Base-by-base conservation (phyloP, 257 asterid genomes). In the Datura wrightii region DNA sequence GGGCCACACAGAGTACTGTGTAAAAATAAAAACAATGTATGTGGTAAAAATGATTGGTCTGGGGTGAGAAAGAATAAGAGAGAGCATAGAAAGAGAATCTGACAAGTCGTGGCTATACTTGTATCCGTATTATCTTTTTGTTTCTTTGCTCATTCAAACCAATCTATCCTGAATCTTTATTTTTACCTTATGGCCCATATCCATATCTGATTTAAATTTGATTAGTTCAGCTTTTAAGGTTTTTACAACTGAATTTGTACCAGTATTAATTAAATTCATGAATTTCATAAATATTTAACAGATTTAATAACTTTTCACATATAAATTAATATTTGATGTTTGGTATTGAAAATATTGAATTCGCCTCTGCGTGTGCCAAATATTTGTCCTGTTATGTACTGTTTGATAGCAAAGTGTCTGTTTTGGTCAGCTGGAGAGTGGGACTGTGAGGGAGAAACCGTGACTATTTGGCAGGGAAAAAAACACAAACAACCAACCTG, bases 51-150 rank as follows among this genome's bases (percentile, higher is more conserved):
- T 81, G 86, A 24, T 81, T 80, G 87, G 86, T 65, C 74, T 50
- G 60, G 31, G 60, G 4, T 53, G 84, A 86, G 50, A 3, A 48
- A 42, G 71, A 80, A 88, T 80, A 36, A 24, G 79, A 70, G 59
- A 69, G 71, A 39, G 83, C 53, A 48, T 55, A 82, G 87, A 79
- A 71, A 62, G 80, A 80, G 74, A 84, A 42, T 83, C 89, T 89
- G 95, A 83, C 89, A 87, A 80, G 90, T 89, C 88, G 87, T 90
- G 89, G 80, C 80, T 74, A 86, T 87, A 56, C 85, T 67, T 76
- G n/a, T 39, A 36, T 10, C 59, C 83, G 53, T 85, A 72, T 85
- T 88, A 84, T 90, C 89, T 87, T 76, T 76, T 69, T 69, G 52
- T 71, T 83, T 63, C 80, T 54, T 72, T 65, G 44, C 86, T 70